Evolutionary conservation across 805 yeast genomes (phyloP).

Genomic region (Yarrowia sp.): DNA sequence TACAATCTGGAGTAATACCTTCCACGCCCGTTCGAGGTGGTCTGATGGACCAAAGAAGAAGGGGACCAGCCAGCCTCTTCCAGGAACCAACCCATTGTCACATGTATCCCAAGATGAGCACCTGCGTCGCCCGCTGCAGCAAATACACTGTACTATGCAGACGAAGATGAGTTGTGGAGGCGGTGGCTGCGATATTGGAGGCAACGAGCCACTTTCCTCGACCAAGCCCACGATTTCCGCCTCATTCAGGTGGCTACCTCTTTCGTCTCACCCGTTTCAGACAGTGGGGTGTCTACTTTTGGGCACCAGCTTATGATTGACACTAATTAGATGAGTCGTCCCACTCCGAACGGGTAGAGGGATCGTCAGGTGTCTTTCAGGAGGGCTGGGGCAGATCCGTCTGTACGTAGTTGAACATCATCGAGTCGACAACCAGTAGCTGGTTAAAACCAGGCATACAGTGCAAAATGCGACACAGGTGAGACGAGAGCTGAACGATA

Average conservation of each 20-base stretch:
- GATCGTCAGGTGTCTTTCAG: not conserved
- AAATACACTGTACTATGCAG: not conserved
- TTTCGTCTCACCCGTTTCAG: not conserved
- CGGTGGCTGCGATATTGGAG: not conserved
- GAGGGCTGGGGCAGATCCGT: slow-evolving; percentile 19
- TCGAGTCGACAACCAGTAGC: not conserved
- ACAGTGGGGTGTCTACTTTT: not conserved
- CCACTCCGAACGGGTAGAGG: not conserved
- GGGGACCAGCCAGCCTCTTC: slow-evolving; percentile 1
- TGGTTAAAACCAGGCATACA: not conserved
- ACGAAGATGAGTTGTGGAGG: not conserved
- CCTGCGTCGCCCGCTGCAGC: slow-evolving; percentile 23
- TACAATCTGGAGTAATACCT: not conserved
- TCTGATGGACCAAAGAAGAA: not conserved
- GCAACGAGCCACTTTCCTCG: not conserved
- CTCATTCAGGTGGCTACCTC: too few relatives aligned
- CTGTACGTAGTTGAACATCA: not conserved
- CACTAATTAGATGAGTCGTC: not conserved
- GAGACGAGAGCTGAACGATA: not conserved
- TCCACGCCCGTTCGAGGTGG: not conserved
- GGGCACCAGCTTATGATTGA: slow-evolving; percentile 1
- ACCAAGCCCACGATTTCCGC: too few relatives aligned
- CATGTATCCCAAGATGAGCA: slow-evolving; percentile 13
- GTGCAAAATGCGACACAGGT: slow-evolving; percentile 1
- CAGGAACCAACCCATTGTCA: not conserved